These are phyloP conservation scores for Verticillium nubilum DNA, from an alignment of 2,329 filamentous ascomycete species.

Conservation along the genomic window DNA sequence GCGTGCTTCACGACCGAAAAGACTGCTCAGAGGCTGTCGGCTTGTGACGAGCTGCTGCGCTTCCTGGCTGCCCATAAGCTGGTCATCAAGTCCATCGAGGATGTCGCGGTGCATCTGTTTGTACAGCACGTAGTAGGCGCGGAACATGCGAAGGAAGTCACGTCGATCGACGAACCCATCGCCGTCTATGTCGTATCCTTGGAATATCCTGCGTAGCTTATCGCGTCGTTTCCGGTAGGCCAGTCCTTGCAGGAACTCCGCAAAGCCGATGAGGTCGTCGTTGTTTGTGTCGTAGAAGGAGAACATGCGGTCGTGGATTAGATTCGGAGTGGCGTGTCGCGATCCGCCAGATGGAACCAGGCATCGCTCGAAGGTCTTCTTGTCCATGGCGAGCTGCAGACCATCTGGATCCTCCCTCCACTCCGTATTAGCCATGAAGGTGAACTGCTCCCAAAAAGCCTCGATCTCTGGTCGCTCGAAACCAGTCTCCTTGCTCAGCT, in stretches of 20 bases:
- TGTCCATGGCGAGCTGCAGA: slow-evolving; percentile 79
- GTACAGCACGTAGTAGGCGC: slow-evolving; percentile 86
- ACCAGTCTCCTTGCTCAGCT: slow-evolving; percentile 64
- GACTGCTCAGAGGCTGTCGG: slow-evolving; percentile 68
- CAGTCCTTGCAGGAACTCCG: slow-evolving; percentile 83
- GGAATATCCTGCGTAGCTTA: slow-evolving; percentile 69
- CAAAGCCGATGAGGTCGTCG: slow-evolving; percentile 84
- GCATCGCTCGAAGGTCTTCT: slow-evolving; percentile 86
- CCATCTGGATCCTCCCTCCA: slow-evolving; percentile 77
- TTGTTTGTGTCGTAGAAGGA: slow-evolving; percentile 90
- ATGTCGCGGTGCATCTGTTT: slow-evolving; percentile 86
- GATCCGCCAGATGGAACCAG: slow-evolving; percentile 81
- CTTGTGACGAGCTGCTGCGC: slow-evolving; percentile 71
- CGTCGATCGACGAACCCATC: slow-evolving; percentile 81
- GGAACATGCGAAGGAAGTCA: slow-evolving; percentile 87
- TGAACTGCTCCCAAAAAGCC: slow-evolving; percentile 95
- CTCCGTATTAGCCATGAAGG: slow-evolving; percentile 82
- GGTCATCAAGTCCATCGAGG: slow-evolving; percentile 70
- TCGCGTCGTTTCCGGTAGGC: slow-evolving; percentile 65
- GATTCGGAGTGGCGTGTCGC: slow-evolving; percentile 72
- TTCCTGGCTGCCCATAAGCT: slow-evolving; percentile 69
- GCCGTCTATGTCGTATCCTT: slow-evolving; percentile 84
- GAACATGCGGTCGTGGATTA: slow-evolving; percentile 95
- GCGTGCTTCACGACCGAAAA: slow-evolving; percentile 67
- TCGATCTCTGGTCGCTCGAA: slow-evolving; percentile 86